A percentile compares a stretch with the other conserved stretches of the same genome.
phyloP scores from a whole-genome alignment of 805 yeast species.

The Cyberlindnera sargentensis region DNA sequence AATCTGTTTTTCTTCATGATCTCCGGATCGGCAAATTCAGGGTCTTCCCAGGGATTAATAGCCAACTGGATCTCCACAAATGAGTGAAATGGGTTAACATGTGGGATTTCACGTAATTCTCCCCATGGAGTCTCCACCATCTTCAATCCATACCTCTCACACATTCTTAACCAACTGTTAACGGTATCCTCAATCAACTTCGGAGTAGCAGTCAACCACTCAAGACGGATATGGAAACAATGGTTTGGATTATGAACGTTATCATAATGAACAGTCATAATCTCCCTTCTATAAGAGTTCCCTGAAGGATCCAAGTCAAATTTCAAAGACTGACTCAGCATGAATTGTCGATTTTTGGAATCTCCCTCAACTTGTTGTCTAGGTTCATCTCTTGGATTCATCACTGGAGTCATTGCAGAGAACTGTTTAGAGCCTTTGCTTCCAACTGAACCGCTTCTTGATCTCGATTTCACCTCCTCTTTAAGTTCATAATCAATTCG shows the following conservation, averaged over 20 bases:
- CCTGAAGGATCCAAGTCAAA: conserved; percentile 70
- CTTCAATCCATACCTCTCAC: conserved; percentile 77
- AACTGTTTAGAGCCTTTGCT: conserved; percentile 2
- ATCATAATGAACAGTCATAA: conserved; percentile 81
- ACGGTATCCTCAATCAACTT: conserved; percentile 76
- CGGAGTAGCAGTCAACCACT: conserved; percentile 90
- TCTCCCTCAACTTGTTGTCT: background rate
- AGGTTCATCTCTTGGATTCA: conserved; percentile 6
- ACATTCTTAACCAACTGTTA: conserved; percentile 69
- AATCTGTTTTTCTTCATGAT: conserved; percentile 47
- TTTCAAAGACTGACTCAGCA: conserved; percentile 58
- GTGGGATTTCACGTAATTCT: conserved; percentile 73
- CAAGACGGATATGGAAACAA: conserved; percentile 84
- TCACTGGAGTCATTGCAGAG: conserved; percentile 15
- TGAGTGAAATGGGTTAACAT: conserved; percentile 81
- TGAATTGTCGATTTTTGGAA: conserved; percentile 29
- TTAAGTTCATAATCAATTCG: conserved; percentile 9
- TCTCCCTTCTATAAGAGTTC: conserved; percentile 71
- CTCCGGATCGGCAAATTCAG: conserved; percentile 37
- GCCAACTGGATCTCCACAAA: conserved; percentile 62
- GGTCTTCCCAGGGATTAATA: conserved; percentile 65
- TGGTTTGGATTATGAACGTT: conserved; percentile 90
- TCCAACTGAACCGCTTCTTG: conserved; percentile 3
- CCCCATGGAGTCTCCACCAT: conserved; percentile 88
- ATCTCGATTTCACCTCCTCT: conserved; percentile 6